Percentiles rank a stretch among this genome's conserved stretches.
phyloP scores from a whole-genome alignment of 129 eudicot genomes.

The Calendula officinalis region DNA sequence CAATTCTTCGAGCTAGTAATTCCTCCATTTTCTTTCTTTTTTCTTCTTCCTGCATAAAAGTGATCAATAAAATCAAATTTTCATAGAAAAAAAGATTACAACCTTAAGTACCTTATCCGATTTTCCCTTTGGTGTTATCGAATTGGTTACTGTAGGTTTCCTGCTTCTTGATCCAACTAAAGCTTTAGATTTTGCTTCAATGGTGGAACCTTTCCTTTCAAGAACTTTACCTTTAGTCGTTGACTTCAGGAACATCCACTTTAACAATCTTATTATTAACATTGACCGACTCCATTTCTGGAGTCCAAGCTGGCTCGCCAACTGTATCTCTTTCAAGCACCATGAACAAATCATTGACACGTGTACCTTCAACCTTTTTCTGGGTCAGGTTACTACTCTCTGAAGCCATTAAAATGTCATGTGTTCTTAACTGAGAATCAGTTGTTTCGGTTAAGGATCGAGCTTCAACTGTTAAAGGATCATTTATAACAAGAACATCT shows the following conservation, averaged over 20 bases:
- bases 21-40: conserved; percentile 78
- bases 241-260: conserved; percentile 33
- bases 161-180: conserved; percentile 39
- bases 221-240: conserved; percentile 26
- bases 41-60: conserved; percentile 63
- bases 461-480: conserved; percentile 55
- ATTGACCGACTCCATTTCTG: conserved; percentile 54
- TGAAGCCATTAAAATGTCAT: conserved; percentile 45
- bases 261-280: conserved; percentile 25
- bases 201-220: conserved; percentile 32
- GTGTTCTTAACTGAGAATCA: conserved; percentile 33
- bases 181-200: conserved; percentile 49
- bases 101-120: conserved; percentile 56
- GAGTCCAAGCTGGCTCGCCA: conserved; percentile 52
- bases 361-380: conserved; percentile 16
- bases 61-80: conserved; percentile 20
- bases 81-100: conserved; percentile 4
- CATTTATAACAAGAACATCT: conserved; percentile 44
- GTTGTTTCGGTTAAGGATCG: conserved; percentile 23
- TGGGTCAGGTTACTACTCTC: conserved; percentile 35
- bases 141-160: conserved; percentile 41
- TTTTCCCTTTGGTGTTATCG: conserved; percentile 37
- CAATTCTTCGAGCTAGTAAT: conserved; percentile 57
- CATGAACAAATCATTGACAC: conserved; percentile 49
- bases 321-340: conserved; percentile 53